Conservation (phyloP, 2,329 filamentous ascomycete species). For the Incumbomyces lentus region DNA sequence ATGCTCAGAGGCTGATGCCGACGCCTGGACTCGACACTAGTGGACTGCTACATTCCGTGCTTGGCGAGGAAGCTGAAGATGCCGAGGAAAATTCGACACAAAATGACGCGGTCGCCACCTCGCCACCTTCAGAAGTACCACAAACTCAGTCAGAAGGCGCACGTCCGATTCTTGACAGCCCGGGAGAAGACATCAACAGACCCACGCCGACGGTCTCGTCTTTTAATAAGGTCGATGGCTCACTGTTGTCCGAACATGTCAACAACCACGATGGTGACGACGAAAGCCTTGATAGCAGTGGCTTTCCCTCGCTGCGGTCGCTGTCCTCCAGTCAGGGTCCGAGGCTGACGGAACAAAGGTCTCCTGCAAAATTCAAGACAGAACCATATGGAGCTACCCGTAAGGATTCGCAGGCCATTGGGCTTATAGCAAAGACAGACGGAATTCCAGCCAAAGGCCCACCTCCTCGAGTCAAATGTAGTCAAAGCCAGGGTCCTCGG, state of each 20-base stretch:
- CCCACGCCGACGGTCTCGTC: not conserved
- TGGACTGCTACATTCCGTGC: conserved; percentile 1
- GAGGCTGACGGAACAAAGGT: not conserved
- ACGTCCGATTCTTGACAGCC: not conserved
- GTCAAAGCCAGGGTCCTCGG: conserved; percentile 7
- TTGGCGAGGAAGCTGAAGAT: not conserved
- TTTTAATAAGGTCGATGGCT: not conserved
- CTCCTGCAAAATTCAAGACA: not conserved
- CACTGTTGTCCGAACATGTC: not conserved
- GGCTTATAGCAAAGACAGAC: not conserved
- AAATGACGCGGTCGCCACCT: not conserved
- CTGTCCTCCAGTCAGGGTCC: conserved; percentile 13
- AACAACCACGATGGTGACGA: conserved; percentile 9
- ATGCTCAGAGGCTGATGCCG: conserved; percentile 18
- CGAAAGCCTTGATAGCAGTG: conserved; percentile 13
- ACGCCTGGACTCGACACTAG: conserved; percentile 8
- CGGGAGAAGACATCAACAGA: not conserved
- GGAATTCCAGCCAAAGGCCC: no score
- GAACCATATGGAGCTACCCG: not conserved
- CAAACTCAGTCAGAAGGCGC: conserved; percentile 9
- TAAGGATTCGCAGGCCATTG: not conserved
- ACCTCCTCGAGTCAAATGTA: not conserved
- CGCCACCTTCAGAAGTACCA: conserved; percentile 9
- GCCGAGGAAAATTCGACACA: not conserved
- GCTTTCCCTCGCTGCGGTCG: conserved; percentile 14